These are phyloP conservation scores for Neurospora hispaniola DNA, from an alignment of 495 filamentous ascomycete species.

Conservation along the genomic window DNA sequence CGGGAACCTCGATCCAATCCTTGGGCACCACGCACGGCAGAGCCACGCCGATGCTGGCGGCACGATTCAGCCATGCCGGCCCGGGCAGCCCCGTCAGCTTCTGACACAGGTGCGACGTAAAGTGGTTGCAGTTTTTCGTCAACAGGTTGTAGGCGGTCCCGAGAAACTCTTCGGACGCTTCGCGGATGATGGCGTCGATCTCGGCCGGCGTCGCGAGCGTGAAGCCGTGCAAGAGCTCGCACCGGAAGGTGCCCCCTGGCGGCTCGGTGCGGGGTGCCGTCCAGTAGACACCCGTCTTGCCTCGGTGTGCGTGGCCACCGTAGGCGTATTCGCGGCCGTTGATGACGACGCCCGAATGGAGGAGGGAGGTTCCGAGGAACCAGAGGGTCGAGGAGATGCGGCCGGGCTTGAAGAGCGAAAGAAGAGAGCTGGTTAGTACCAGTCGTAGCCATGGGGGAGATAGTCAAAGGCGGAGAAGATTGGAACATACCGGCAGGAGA, in stretches of 20 bases:
- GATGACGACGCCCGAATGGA: slow-evolving; percentile 74
- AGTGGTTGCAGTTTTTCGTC: slow-evolving; percentile 75
- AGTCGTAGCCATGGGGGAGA: not conserved
- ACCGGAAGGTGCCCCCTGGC: slow-evolving; percentile 61
- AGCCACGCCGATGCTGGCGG: slow-evolving; percentile 62
- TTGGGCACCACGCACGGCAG: slow-evolving; percentile 69
- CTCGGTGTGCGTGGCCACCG: slow-evolving; percentile 62
- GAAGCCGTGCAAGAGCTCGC: slow-evolving; percentile 62
- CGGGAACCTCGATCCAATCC: slow-evolving; percentile 69
- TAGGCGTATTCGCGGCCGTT: slow-evolving; percentile 68
- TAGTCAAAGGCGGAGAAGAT: slow-evolving; percentile 1
- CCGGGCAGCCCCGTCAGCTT: slow-evolving; percentile 52
- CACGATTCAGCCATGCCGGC: slow-evolving; percentile 67
- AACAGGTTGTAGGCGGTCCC: slow-evolving; percentile 67
- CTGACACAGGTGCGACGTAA: slow-evolving; percentile 58
- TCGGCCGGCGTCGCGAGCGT: slow-evolving; percentile 51
- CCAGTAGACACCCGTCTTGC: slow-evolving; percentile 66
- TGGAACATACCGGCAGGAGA: slow-evolving; percentile 50
- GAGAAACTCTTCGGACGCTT: slow-evolving; percentile 54
- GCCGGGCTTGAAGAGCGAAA: slow-evolving; percentile 42
- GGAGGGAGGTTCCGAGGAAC: slow-evolving; percentile 58
- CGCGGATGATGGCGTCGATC: slow-evolving; percentile 54
- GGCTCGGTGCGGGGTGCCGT: slow-evolving; percentile 56
- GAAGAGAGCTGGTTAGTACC: not conserved
- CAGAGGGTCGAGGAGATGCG: slow-evolving; percentile 58